Evolutionary conservation across 176 grass and related monocot genomes (phyloP), one percentile per base, ranked within the genome.

Genomic region (Hordeum marinum): DNA sequence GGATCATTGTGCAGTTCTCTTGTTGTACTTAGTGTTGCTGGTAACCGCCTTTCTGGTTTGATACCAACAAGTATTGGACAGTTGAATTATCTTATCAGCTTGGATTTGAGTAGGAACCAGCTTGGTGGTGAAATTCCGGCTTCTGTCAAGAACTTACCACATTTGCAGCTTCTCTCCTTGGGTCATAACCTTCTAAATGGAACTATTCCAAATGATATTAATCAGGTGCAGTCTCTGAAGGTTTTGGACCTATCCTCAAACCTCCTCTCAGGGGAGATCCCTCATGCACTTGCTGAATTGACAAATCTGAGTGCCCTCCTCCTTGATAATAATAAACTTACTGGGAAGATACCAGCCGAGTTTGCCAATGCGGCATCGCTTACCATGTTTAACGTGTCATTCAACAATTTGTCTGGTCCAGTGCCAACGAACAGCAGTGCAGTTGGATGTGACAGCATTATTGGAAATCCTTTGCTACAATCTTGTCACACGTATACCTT

Each of bases 341-440:
- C 93, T 68, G 93, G 96, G 68, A 88, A 89, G 64, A 96, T 96
- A 63, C 96, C 93, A 41, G 85, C 77, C 7, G 86, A 79, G 31
- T 94, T 99, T 75, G 86, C 90, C 26, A 88, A 85, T n/a, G 76
- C 67, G 32, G 62, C 86, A 79, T 91, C 86, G 5, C 88, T 96
- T 77, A 77, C 88, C 21, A 24, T n/a, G 23, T 99, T 99, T 68
- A 99, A 99, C 83, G 81, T 94, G 52, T 99, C 96, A 57, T 99
- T 92, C 89, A 99, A 99, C 78, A 99, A 99, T 87, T 91, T 99
- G 85, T 99, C 96, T 76, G 96, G 93, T 63, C 77, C 93, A 24
- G 72, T 95, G 62, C 93, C 93, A 82, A 83, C 91, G 10, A 95
- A 92, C 86, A 94, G 87, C 77, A 90, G 73, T 52, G 85, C 84